Evolutionary conservation across 2,329 filamentous ascomycete genomes (phyloP), one percentile per base, ranked within the genome.

Genomic region (Fusarium liriodendri): DNA sequence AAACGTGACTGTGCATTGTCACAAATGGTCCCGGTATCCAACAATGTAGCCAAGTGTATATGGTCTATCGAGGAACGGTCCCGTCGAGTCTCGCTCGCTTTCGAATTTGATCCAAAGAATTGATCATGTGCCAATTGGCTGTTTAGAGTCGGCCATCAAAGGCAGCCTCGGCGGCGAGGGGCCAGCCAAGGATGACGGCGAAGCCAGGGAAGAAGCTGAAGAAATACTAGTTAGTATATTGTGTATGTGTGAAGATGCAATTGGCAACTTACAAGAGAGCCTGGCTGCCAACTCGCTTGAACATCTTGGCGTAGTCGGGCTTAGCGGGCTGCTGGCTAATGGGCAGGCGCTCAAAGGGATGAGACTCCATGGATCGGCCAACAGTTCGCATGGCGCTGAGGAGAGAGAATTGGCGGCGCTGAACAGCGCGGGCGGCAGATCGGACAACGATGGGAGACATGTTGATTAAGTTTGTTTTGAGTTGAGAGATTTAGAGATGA

Each of bases 131-230:
- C 64, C 47, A 62, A 14, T 62, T 61, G 52, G 16, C 70, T 47
- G 50, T 42, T 78, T 75, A 82, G 20, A 83, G 63, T 66, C 77
- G 79, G 27, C 82, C 82, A 40, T 83, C 81, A 25, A 81, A 75
- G 54, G 74, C 62, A 32, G 73, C 62, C 68, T 78, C 70, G 69
- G 78, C 79, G 25, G 77, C 70, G 7, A 77, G 62, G 20, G 83
- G 83, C 83, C 83, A 84, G 62, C 80, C 80, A 20, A 84, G 78
- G 25, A 83, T 65, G 50, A 81, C 52, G 47, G 70, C 72, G 59
- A 83, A 79, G 42, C 79, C 78, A 55, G 82, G 82, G 65, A 80
- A 76, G 77, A 83, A 84, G 35, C 82, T 84, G 59, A 27, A 22
- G 55, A n/a, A 18, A 16, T 4, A 11, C 4, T 6, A 58, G 64